phyloP scores from a whole-genome alignment of 768 basidiomycete genomes.

The Sarcodon aspratus region DNA sequence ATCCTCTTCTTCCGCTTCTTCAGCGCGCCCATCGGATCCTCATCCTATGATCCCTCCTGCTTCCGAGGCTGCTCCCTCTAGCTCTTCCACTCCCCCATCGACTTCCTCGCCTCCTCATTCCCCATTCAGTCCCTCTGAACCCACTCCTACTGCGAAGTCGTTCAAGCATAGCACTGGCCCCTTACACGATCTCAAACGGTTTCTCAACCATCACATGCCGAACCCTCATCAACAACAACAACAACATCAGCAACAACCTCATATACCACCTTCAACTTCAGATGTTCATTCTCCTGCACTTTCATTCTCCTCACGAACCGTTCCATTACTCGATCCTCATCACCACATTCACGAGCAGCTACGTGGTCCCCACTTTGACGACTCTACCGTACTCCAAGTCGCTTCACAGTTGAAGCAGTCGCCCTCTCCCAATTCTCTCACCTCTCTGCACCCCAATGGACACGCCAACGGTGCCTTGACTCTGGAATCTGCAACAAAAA shows the following conservation, averaged over 20 bases:
- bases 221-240: constrained; percentile 28
- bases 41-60: too few relatives aligned
- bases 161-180: constrained; percentile 48
- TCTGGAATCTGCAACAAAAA: constrained; percentile 3
- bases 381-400: constrained; percentile 19
- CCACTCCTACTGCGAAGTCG: constrained; percentile 7
- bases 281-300: constrained; percentile 13
- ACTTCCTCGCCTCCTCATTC: background rate
- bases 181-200: constrained; percentile 87
- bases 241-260: constrained; percentile 12
- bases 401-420: constrained; percentile 13
- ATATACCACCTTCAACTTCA: constrained; percentile 8
- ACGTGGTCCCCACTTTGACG: constrained; percentile 24
- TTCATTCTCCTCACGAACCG: constrained; percentile 11
- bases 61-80: background rate
- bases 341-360: constrained; percentile 23
- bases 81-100: background rate
- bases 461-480: constrained; percentile 4
- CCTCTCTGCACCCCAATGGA: constrained; percentile 1
- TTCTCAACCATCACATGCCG: constrained; percentile 86
- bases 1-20: background rate
- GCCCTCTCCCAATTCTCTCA: constrained; percentile 8
- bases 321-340: constrained; percentile 20
- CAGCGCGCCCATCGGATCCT: background rate
- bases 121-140: background rate